Percentiles rank a stretch among this genome's conserved stretches.
Evolutionary conservation across 2,329 filamentous ascomycete species (phyloP).

Genomic region (Zalaria obscura): DNA sequence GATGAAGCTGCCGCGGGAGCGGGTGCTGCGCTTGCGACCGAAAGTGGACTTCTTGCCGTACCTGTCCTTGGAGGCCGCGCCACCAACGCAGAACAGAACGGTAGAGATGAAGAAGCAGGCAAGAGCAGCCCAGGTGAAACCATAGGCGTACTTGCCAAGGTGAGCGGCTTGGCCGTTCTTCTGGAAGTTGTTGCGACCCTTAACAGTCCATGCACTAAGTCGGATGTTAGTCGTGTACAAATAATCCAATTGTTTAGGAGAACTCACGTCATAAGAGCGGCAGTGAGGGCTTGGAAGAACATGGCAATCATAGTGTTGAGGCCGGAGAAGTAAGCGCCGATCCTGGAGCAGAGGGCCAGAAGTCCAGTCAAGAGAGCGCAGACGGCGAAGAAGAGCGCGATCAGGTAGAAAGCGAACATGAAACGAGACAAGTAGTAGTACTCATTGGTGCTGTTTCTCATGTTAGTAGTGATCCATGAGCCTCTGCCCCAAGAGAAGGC

Average conservation of each 20-base stretch:
- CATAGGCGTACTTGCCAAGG: conserved; percentile 57
- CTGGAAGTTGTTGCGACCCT: conserved; percentile 53
- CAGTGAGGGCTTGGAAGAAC: conserved; percentile 55
- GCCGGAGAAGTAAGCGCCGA: conserved; percentile 54
- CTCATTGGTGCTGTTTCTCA: conserved; percentile 34
- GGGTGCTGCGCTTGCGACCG: conserved; percentile 35
- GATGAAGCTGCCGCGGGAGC: conserved; percentile 36
- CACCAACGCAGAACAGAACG: conserved; percentile 52
- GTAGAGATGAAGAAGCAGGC: conserved; percentile 51
- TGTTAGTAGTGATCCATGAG: conserved; percentile 1
- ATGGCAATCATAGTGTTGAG: conserved; percentile 44
- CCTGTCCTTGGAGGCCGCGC: conserved; percentile 34
- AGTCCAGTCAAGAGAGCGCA: conserved; percentile 53
- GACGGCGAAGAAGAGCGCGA: conserved; percentile 66
- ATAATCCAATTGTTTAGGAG: neutral
- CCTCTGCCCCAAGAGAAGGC: conserved; percentile 16
- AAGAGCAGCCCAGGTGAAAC: conserved; percentile 63
- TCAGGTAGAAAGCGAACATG: conserved; percentile 81
- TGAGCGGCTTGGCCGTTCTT: conserved; percentile 39
- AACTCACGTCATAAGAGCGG: conserved; percentile 62
- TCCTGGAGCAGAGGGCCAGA: conserved; percentile 54
- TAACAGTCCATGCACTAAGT: conserved; percentile 50
- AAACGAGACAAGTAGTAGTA: conserved; percentile 85
- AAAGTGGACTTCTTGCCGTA: conserved; percentile 25
- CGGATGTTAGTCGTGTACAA: conserved; percentile 9